Evolutionary conservation across 495 filamentous ascomycete genomes (phyloP).

Genomic region (Neurospora intermedia): DNA sequence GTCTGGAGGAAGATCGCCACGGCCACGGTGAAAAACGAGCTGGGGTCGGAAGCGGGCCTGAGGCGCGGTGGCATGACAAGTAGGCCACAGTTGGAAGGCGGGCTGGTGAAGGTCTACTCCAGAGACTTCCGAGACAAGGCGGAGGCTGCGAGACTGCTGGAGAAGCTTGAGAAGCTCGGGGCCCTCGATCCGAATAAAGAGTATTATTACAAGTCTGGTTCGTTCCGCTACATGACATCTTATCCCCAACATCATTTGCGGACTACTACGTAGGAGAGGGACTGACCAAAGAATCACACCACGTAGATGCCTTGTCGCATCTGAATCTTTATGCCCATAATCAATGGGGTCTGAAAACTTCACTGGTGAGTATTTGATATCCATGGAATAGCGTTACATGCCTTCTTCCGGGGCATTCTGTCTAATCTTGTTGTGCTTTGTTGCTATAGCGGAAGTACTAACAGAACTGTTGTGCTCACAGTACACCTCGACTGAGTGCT

Average conservation of each 20-base stretch:
- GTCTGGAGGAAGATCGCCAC: conserved; percentile 53
- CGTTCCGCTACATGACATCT: conserved; percentile 9
- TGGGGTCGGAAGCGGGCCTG: conserved; percentile 65
- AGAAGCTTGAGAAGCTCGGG: conserved; percentile 46
- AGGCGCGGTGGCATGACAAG: conserved; percentile 25
- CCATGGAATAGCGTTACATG: background rate
- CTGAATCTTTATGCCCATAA: background rate
- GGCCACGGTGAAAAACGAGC: conserved; percentile 50
- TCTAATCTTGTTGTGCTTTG: background rate
- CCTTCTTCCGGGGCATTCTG: background rate
- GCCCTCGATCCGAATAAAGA: conserved; percentile 40
- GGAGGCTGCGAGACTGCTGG: conserved; percentile 58
- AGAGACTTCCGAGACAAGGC: conserved; percentile 54
- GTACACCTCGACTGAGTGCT: background rate
- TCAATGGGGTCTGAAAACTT: background rate
- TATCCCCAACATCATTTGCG: background rate
- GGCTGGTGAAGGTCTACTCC: conserved; percentile 68
- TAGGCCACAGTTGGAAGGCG: conserved; percentile 24
- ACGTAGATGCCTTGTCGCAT: background rate
- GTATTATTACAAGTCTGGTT: conserved; percentile 69
- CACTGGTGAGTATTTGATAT: background rate
- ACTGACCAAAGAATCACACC: background rate
- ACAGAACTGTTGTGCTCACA: background rate
- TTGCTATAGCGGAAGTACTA: background rate
- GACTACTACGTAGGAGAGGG: background rate